Evolutionary conservation across 768 basidiomycete genomes (phyloP), one percentile per base, ranked within the genome.

Genomic region (Boletus vermiculosoides): DNA sequence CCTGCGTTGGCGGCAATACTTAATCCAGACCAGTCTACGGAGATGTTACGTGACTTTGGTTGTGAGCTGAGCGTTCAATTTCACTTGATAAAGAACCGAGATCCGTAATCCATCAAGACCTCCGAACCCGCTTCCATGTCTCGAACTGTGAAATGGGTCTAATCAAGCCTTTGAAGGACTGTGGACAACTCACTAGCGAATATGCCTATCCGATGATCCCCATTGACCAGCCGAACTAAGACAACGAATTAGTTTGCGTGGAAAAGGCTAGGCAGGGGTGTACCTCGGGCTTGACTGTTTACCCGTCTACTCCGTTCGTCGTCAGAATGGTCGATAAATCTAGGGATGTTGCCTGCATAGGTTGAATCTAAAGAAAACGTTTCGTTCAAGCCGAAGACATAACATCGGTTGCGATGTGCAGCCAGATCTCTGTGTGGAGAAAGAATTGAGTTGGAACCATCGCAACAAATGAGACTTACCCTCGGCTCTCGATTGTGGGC

Each of bases 181-280:
- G 25, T 2, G 28, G 50, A 31, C 12, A 39, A 63, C 65, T 56
- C 40, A 68, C 67, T 20, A 11, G 56, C 53, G n/a, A 58, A 84
- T 4, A 91, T 73, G 3, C 82, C 86, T 52, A 90, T 85, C 16
- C 87, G 78, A 50, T 86, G 83, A 54, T 88, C 83, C 3, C 85
- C 86, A 56, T 86, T 83, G 4, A 90, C 84, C 36, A 84, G 63
- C 15, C 64, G 67, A n/a, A 82, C 87, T 87, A 51, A 28, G 54
- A 31, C 50, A 45, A 44, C 11, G 33, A 20, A 37, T 61, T 31
- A 49, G 28, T 55, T 56, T 34, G 33, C 34, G 49, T 48, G 11
- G 23, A 34, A 36, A 22, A 28, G 30, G 20, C 18, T 45, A 23
- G 9, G 45, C 12, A 36, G 16, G 10, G 20, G 65, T 75, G 28